Base-by-base conservation (phyloP, 2,329 filamentous ascomycete genomes). In the Gaeumannomyces tritici region DNA sequence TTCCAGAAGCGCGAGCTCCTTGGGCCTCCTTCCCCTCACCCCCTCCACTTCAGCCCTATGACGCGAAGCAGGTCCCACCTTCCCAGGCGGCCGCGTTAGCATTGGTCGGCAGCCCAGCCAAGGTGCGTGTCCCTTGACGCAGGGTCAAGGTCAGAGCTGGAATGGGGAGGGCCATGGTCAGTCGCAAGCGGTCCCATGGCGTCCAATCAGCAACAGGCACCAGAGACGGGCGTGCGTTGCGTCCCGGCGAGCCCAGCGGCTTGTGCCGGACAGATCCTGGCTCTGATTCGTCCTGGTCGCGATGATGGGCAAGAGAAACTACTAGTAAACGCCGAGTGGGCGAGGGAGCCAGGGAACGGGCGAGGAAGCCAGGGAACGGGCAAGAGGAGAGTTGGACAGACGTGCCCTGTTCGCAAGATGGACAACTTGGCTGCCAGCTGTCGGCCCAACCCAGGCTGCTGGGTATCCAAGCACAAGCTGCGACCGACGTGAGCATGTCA, bases 31-130 rank as follows among this genome's bases (percentile, higher is more conserved):
- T 33, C 31, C 31, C 42, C 33, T 35, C 33, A 35, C 33, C 33
- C 55, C 55, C 55, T 56, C 55, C 55, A 56, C 55, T 56, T 56
- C 55, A 56, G 55, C 55, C 55, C 55, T 56, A 56, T 56, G 55
- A 29, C 27, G 55, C 42, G 42, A 51, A 21, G 18, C 21, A n/a
- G 18, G 1, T 13, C 42, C 42, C 42, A 51, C 42, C 21, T 7
- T n/a, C 18, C 21, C 18, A 51, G 42, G 42, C 42, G 42, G 42
- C 42, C 42, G 42, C 21, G 21, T n/a, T 51, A 7, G 21, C 42
- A 51, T 51, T 51, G 42, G 42, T 4, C 6, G 21, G 42, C 42
- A n/a, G 42, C 42, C 42, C 21, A 51, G n/a, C 18, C 42, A 51
- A 51, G 42, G 42, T 51, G 21, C 42, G 42, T 51, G 18, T 51